Percentiles rank a stretch among this genome's conserved stretches.
phyloP scores from a whole-genome alignment of 2,329 filamentous ascomycete genomes.

The Paracoccidioides lutzii region DNA sequence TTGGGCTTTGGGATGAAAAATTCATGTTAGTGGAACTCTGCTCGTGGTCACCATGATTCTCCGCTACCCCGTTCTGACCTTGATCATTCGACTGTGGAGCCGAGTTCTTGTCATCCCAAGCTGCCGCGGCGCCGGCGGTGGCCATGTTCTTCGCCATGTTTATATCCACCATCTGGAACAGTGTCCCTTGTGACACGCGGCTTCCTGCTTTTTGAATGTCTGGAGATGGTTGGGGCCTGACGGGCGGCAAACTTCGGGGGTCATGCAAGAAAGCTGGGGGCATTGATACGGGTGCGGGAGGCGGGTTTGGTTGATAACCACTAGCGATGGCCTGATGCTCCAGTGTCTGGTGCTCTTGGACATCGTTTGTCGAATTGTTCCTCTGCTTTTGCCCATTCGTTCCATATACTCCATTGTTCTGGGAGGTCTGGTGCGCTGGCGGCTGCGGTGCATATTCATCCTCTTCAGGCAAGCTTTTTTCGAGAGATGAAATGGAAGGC shows the following conservation, averaged over 20 bases:
- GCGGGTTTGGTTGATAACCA: conserved; percentile 38
- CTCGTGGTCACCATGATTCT: conserved; percentile 20
- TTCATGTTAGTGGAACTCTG: conserved; percentile 21
- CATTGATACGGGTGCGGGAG: conserved; percentile 61
- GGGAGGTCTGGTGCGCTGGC: conserved; percentile 24
- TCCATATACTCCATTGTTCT: conserved; percentile 13
- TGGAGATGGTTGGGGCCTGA: conserved; percentile 58
- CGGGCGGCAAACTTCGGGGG: conserved; percentile 55
- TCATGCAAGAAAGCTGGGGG: conserved; percentile 72
- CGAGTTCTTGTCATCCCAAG: conserved; percentile 25
- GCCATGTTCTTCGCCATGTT: conserved; percentile 37
- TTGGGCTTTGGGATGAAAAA: conserved; percentile 9
- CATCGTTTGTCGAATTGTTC: conserved; percentile 31
- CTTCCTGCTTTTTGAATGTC: conserved; percentile 71
- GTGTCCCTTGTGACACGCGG: conserved; percentile 67
- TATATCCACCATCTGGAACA: conserved; percentile 66
- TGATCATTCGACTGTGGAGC: conserved; percentile 20
- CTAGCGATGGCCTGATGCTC: conserved; percentile 21
- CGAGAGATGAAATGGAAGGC: background rate
- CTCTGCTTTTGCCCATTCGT: conserved; percentile 21
- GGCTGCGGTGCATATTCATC: conserved; percentile 24
- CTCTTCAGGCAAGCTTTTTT: conserved; percentile 1
- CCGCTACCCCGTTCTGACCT: conserved; percentile 30
- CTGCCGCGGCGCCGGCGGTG: conserved; percentile 27
- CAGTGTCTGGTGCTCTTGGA: conserved; percentile 10